These are phyloP conservation scores for Coemansia sp. DNA, from an alignment of 192 early-diverging fungal species.

Conservation along the genomic window DNA sequence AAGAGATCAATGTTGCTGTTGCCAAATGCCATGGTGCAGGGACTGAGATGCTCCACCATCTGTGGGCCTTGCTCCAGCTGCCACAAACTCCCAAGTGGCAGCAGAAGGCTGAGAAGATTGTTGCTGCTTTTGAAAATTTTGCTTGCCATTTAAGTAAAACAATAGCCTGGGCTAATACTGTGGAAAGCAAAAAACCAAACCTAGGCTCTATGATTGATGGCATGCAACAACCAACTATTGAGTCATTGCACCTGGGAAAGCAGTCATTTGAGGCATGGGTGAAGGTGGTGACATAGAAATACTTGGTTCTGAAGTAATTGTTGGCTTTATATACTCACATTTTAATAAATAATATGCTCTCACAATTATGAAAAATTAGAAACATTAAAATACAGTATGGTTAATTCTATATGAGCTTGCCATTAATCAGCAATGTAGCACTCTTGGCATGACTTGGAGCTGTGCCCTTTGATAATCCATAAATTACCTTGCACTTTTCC, in stretches of 20 bases:
- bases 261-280: slow-evolving; percentile 14
- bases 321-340: too few relatives aligned
- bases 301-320: too few relatives aligned
- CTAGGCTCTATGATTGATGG: slow-evolving; percentile 31
- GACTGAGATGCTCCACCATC: slow-evolving; percentile 52
- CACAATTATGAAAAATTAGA: too few relatives aligned
- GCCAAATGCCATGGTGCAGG: slow-evolving; percentile 51
- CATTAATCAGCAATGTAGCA: too few relatives aligned
- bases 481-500: too few relatives aligned
- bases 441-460: too few relatives aligned
- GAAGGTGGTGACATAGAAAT: too few relatives aligned
- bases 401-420: too few relatives aligned
- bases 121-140: slow-evolving; percentile 30
- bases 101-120: slow-evolving; percentile 44
- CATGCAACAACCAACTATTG: slow-evolving; percentile 47
- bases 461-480: too few relatives aligned
- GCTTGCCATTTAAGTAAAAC: slow-evolving; percentile 34
- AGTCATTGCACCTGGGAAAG: slow-evolving; percentile 31
- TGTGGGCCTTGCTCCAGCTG: slow-evolving; percentile 46
- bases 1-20: slow-evolving; percentile 25
- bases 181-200: slow-evolving; percentile 30
- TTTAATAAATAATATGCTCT: too few relatives aligned
- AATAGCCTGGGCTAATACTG: slow-evolving; percentile 20
- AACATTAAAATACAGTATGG: too few relatives aligned
- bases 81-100: slow-evolving; percentile 28